phyloP scores from a whole-genome alignment of 345 rosid species.

The Salix koriyanagi region DNA sequence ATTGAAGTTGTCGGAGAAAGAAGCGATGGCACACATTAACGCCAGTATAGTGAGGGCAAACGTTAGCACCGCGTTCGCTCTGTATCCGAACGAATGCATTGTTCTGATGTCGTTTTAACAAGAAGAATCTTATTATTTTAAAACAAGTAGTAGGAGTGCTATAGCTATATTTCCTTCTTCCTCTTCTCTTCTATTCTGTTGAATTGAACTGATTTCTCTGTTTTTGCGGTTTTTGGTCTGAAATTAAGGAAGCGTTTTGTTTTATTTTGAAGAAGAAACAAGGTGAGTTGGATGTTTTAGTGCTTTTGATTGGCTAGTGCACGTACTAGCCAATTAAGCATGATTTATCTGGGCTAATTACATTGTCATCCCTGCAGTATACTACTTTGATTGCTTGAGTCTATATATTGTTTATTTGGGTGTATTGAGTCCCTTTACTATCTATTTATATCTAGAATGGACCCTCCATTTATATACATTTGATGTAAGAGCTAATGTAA shows the following conservation, averaged over 20 bases:
- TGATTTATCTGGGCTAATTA: too few species aligned
- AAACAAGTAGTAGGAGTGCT: neutral
- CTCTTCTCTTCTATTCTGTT: neutral
- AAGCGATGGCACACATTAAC: conserved; percentile 73
- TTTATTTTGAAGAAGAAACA: neutral
- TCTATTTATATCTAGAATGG: too few species aligned
- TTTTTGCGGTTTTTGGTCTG: neutral
- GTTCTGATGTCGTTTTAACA: neutral
- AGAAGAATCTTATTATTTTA: neutral
- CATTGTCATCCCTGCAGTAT: too few species aligned
- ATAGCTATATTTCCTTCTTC: neutral
- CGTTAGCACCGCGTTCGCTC: conserved; percentile 85
- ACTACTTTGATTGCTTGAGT: too few species aligned
- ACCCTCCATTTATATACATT: neutral
- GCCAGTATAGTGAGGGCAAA: conserved; percentile 78
- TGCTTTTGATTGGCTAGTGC: too few species aligned
- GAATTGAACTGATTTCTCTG: neutral
- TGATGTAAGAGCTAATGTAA: neutral
- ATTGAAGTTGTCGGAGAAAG: conserved; percentile 82
- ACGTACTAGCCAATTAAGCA: too few species aligned
- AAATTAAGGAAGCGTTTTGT: neutral
- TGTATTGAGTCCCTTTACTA: too few species aligned
- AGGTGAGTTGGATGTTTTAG: neutral
- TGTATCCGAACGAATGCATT: conserved; percentile 90
- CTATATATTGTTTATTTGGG: too few species aligned